Conservation (phyloP, 2,329 filamentous ascomycete genomes). For the Elsinoe arachidis region DNA sequence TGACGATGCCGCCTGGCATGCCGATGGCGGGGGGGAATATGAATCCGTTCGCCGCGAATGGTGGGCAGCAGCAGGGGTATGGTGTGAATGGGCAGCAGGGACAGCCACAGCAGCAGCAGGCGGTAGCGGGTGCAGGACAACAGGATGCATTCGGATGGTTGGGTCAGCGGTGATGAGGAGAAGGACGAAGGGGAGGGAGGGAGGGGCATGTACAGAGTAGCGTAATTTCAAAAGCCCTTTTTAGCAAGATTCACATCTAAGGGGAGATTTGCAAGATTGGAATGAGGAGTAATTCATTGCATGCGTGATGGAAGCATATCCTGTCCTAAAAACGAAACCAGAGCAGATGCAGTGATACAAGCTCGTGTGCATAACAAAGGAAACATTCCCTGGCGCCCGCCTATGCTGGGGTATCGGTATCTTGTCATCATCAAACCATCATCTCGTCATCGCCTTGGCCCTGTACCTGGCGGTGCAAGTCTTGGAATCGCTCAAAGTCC, state of each 20-base stretch:
- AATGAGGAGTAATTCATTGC: background rate
- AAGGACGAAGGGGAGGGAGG: background rate
- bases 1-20: constrained; percentile 27
- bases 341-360: background rate
- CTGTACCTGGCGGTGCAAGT: constrained; percentile 27
- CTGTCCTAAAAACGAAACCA: background rate
- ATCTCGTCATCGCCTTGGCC: constrained; percentile 17
- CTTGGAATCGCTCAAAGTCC: constrained; percentile 44
- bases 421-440: constrained; percentile 8
- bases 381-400: background rate
- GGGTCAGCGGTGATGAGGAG: background rate
- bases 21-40: constrained; percentile 20
- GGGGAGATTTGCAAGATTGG: background rate
- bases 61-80: background rate
- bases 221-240: background rate
- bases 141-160: constrained; percentile 6
- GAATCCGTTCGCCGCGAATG: constrained; percentile 23
- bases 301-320: background rate
- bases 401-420: background rate
- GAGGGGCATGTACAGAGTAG: background rate
- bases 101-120: background rate
- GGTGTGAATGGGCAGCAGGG: background rate
- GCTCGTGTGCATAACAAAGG: background rate
- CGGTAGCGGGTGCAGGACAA: constrained; percentile 3
- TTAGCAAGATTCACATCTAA: background rate